Base-by-base conservation (phyloP, 192 early-diverging fungal species). In the Chytriomyces confervae region DNA sequence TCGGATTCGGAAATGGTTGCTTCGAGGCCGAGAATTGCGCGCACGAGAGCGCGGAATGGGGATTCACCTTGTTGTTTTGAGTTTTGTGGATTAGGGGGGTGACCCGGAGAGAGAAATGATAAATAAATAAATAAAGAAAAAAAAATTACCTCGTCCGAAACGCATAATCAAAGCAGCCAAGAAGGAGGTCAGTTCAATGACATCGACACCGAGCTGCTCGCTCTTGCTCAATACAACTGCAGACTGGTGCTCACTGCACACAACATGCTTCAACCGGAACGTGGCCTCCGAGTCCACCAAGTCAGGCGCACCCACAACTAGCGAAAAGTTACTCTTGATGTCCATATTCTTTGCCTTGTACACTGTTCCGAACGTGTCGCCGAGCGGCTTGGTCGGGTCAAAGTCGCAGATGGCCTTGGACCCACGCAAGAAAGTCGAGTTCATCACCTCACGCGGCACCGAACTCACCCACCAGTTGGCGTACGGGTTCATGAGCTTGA, bases 391-490 rank as follows among this genome's bases (percentile, higher is more conserved):
- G 63, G 24, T 65, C 13, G 63, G 63, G 36, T 65, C 63, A 65
- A 65, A 65, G 36, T 65, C 63, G 3, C 18, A 13, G 27, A 65
- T 65, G 11, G 63, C 62, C 3, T 27, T 53, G 18, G 50, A 61
- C n/a, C 69, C 69, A 3, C 50, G 11, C 69, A 70, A 65, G 50
- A 53, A 70, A 1, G 53, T 49, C 13, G 50, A 13, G 36, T 61
- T 27, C 13, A 11, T 13, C 2, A 53, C 36, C 3, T 61, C 50
- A 11, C 36, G 18, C 0, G 69, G 69, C 4, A 70, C 53, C 2
- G 29, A 62, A 20, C 49, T 70, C 16, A 61, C 53, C 69, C 69
- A 70, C 69, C 69, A 70, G 2, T 61, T 49, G 13, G 13, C 20
- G n/a, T 20, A 20, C 16, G 23, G 48, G 20, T 70, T 49, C 20